Evolutionary conservation across 352 stramenopile genomes (phyloP), one percentile per base, ranked within the genome.

Genomic region (Phytophthora crassamura): DNA sequence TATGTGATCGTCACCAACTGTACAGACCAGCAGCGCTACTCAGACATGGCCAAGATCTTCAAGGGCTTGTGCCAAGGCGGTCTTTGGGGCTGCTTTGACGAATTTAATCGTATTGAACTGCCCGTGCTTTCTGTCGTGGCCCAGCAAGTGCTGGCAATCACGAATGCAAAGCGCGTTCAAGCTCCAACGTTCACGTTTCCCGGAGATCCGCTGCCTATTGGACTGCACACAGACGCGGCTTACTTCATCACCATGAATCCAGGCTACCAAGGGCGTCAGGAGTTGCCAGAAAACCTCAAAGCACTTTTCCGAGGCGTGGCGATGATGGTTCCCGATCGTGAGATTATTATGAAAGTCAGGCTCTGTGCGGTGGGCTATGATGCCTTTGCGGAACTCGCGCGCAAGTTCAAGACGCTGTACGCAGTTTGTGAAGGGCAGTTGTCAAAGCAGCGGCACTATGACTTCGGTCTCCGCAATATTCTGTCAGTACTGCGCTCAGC

Each of bases 311-410:
- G 95, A 34, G 91, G 93, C 10, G 94, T 98, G 53, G 93, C 95
- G 11, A 99, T 99, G 96, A 99, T 99, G 96, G 90, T 97, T 11
- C 95, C 96, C 4, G 94, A 98, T 72, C 96, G 97, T 59, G 94
- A 98, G 67, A 98, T 98, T 58, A 99, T 98, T 62, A 98, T 91
- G 66, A 90, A 90, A 56, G 83, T 92, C 12, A 97, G 98, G 67
- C 88, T 99, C 34, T 99, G 94, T 79, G 95, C 93, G 5, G 95
- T 98, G 4, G 96, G 96, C 46, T 93, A 91, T 56, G 81, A 90
- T 53, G 56, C 73, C 5, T 98, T 98, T 75, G 93, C 97, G 33
- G 89, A 98, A 36, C 83, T 99, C 3, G 91, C 93, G 10, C 87
- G 93, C 40, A 99, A 99, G 68, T 98, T 99, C 74, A 98, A 98